These are phyloP conservation scores for Phaffomyces antillensis DNA, from an alignment of 805 yeast species.

Conservation along the genomic window DNA sequence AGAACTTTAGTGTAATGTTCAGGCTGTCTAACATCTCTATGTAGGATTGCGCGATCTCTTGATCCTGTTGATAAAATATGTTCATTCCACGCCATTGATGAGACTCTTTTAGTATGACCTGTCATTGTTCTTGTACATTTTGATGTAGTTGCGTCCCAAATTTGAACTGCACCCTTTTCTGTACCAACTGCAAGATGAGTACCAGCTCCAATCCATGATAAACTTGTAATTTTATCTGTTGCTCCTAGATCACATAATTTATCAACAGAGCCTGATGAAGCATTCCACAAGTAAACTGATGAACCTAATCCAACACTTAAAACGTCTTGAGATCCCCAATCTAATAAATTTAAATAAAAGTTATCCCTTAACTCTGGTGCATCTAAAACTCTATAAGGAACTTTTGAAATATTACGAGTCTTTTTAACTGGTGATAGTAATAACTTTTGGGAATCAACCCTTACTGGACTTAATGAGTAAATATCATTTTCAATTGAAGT, in stretches of 20 bases:
- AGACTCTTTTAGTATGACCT: conserved; percentile 81
- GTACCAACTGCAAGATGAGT: conserved; percentile 94
- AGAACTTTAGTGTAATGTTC: conserved; percentile 71
- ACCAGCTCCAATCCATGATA: conserved; percentile 92
- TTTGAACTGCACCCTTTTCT: conserved; percentile 77
- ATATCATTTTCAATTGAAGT: conserved; percentile 65
- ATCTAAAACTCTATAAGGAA: conserved; percentile 88
- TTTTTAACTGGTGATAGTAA: conserved; percentile 77
- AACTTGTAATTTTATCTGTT: conserved; percentile 69
- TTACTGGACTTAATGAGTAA: conserved; percentile 77
- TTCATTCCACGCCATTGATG: conserved; percentile 90
- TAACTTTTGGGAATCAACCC: conserved; percentile 78
- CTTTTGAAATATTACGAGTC: conserved; percentile 70
- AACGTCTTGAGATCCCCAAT: conserved; percentile 89
- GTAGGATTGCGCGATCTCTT: conserved; percentile 75
- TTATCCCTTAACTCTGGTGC: conserved; percentile 96
- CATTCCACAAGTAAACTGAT: conserved; percentile 87
- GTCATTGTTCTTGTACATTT: conserved; percentile 86
- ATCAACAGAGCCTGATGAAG: conserved; percentile 73
- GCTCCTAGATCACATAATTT: conserved; percentile 68
- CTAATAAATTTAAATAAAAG: conserved; percentile 84
- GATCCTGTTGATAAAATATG: conserved; percentile 85
- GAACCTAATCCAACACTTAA: conserved; percentile 88
- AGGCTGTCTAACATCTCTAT: conserved; percentile 85
- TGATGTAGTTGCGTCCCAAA: conserved; percentile 84